A percentile compares a stretch with the other conserved stretches of the same genome.
These are phyloP conservation scores for Gossypium lobatum DNA, from an alignment of 441 rosid genomes.

Conservation along the genomic window DNA sequence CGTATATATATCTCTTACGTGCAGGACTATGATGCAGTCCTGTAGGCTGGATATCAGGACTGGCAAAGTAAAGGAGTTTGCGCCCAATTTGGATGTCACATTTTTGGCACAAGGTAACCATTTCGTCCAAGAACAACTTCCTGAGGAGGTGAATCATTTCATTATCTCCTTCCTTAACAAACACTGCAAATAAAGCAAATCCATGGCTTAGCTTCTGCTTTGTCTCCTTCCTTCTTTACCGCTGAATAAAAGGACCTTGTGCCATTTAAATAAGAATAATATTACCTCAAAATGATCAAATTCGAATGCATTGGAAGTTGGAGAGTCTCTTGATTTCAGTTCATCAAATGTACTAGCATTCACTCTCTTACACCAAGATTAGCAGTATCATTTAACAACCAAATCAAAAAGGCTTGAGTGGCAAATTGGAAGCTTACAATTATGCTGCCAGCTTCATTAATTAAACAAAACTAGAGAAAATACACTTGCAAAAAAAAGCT, in stretches of 20 bases:
- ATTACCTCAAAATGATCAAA: neutral
- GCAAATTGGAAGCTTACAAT: neutral
- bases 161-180: conserved; percentile 38
- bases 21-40: neutral
- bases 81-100: conserved; percentile 31
- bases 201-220: neutral
- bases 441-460: neutral
- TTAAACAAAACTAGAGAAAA: neutral
- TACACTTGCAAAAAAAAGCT: neutral
- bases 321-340: neutral
- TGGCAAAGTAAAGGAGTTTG: conserved; percentile 23
- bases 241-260: neutral
- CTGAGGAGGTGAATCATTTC: conserved; percentile 44
- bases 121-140: conserved; percentile 55
- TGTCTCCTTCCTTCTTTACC: neutral
- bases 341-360: neutral
- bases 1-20: neutral
- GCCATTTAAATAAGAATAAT: neutral
- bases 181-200: neutral
- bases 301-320: neutral
- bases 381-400: neutral
- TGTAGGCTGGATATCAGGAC: conserved; percentile 19
- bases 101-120: conserved; percentile 41
- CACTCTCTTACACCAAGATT: neutral
- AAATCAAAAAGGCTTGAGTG: neutral